Conservation (phyloP, 169 alveolate species). For the Theileria orientalis region DNA sequence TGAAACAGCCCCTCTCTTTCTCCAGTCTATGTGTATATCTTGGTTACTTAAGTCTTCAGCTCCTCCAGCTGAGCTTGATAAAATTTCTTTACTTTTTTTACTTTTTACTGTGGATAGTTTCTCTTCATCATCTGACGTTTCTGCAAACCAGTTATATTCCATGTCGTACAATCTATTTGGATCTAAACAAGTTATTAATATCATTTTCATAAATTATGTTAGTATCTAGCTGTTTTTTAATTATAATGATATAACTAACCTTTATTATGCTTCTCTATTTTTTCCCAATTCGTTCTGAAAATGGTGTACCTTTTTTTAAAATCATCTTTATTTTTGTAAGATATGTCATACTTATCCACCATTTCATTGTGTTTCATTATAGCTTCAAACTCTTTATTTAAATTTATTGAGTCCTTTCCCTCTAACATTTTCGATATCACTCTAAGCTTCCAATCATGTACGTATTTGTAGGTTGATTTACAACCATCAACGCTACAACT, state of each 20-base stretch:
- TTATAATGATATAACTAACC: constrained; percentile 1
- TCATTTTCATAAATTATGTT: constrained; percentile 18
- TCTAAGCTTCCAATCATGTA: constrained; percentile 30
- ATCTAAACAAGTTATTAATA: not conserved
- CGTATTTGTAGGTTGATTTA: not conserved
- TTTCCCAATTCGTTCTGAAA: constrained; percentile 29
- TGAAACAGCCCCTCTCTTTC: constrained; percentile 57
- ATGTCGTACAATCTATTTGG: not conserved
- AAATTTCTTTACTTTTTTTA: not conserved
- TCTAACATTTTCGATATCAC: not conserved
- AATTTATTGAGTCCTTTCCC: not conserved
- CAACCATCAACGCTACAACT: not conserved
- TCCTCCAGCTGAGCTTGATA: not conserved
- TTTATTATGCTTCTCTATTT: constrained; percentile 55
- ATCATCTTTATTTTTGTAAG: constrained; percentile 34
- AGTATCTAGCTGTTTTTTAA: constrained; percentile 9
- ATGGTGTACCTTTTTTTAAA: constrained; percentile 36
- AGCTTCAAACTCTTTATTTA: constrained; percentile 38
- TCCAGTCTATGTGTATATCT: constrained; percentile 65
- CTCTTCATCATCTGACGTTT: not conserved
- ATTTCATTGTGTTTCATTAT: constrained; percentile 41
- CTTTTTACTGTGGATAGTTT: not conserved
- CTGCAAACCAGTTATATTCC: not conserved
- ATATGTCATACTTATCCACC: constrained; percentile 11
- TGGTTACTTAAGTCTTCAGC: constrained; percentile 8